These are phyloP conservation scores for Gnomoniopsis sp. DNA, from an alignment of 2,329 filamentous ascomycete species.

Conservation along the genomic window DNA sequence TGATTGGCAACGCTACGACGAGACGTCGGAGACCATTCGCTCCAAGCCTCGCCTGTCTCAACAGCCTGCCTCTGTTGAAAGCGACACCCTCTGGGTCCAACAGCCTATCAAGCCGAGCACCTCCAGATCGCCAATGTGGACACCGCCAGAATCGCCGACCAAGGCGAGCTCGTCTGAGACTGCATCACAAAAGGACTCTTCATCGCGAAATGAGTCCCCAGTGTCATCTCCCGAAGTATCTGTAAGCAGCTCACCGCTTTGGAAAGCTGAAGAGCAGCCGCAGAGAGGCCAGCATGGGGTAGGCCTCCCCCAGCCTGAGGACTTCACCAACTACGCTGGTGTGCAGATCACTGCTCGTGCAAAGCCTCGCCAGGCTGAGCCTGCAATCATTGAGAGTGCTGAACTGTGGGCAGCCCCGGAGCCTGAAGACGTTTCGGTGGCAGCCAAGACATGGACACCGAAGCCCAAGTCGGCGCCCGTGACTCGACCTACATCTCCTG, in stretches of 20 bases:
- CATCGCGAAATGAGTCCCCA: not conserved
- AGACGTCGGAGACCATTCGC: conserved; percentile 14
- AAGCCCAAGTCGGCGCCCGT: not conserved
- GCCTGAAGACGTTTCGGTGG: not conserved
- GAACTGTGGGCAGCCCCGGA: conserved; percentile 21
- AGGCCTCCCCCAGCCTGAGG: conserved; percentile 16
- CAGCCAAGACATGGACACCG: conserved; percentile 10
- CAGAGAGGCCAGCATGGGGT: conserved; percentile 12
- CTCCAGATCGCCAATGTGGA: conserved; percentile 12
- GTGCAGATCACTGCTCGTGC: conserved; percentile 11
- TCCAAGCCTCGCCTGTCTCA: conserved; percentile 14
- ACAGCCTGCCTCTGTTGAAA: conserved; percentile 13
- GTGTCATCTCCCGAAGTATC: not conserved
- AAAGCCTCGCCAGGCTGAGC: conserved; percentile 16
- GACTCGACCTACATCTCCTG: not conserved
- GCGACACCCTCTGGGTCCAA: conserved; percentile 21
- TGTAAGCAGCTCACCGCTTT: not conserved
- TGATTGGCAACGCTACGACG: conserved; percentile 18
- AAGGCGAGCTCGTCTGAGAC: not conserved
- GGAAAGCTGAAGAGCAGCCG: conserved; percentile 1
- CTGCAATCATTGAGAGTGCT: conserved; percentile 14
- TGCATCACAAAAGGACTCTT: not conserved
- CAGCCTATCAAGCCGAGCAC: not conserved
- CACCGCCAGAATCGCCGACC: not conserved
- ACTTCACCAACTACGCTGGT: conserved; percentile 17